Evolutionary conservation across 2,329 filamentous ascomycete genomes (phyloP), one percentile per base, ranked within the genome.

Genomic region (Neobulgaria alba): DNA sequence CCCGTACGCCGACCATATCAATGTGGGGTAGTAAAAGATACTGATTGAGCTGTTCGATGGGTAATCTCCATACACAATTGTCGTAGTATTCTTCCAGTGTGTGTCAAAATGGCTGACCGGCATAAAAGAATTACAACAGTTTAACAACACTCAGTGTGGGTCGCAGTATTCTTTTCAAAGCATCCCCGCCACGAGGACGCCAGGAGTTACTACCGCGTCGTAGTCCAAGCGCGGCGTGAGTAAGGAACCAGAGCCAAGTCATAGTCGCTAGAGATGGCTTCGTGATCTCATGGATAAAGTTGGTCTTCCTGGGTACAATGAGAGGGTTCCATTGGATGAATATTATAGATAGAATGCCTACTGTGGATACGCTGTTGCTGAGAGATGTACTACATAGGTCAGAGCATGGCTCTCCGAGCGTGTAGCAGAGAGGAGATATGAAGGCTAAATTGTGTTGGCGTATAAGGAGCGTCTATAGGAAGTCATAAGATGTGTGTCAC

Each of bases 181-280:
- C n/a, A n/a, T n/a, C n/a, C n/a, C n/a, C n/a, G n/a, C n/a, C n/a
- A n/a, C n/a, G n/a, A n/a, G n/a, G n/a, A n/a, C n/a, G n/a, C n/a
- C n/a, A n/a, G n/a, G n/a, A n/a, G n/a, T n/a, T n/a, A n/a, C n/a
- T n/a, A n/a, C n/a, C n/a, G n/a, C n/a, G n/a, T n/a, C n/a, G n/a
- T n/a, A n/a, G n/a, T n/a, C n/a, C n/a, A n/a, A n/a, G 42, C 1
- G 46, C 47, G 4, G 42, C 45, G 12, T 53, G 50, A 4, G 53
- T 15, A 2, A 53, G 14, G 9, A 54, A 14, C 52, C 52, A 54
- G 2, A 54, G 31, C 52, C 52, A 54, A 17, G 43, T 18, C 7
- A 26, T 20, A n/a, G 47, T 44, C 14, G 49, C 49, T 15, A 53
- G 37, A 5, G 23, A 26, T 3, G 45, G 49, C 29, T 54, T 54